phyloP scores from a whole-genome alignment of 2,329 filamentous ascomycete genomes.

The Hypoxylon sp. region DNA sequence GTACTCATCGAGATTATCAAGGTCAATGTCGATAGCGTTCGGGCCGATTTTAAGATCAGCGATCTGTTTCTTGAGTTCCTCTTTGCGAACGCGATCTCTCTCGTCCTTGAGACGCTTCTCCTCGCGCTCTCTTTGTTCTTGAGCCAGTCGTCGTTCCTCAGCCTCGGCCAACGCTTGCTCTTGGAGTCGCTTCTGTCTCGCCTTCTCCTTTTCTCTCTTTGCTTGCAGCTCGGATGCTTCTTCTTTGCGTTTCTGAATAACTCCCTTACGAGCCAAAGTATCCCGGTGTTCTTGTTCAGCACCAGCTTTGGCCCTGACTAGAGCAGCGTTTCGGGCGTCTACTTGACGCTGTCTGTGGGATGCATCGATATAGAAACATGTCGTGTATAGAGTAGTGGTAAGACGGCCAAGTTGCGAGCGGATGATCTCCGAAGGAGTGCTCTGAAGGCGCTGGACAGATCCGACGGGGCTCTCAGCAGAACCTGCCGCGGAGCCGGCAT shows the following conservation, averaged over 20 bases:
- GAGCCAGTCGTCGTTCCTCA: conserved; percentile 86
- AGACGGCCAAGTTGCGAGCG: conserved; percentile 92
- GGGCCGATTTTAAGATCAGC: conserved; percentile 89
- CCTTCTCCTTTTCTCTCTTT: conserved; percentile 90
- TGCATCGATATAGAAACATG: conserved; percentile 95
- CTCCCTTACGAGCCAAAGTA: conserved; percentile 81
- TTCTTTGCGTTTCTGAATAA: conserved; percentile 98
- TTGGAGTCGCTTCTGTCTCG: conserved; percentile 83
- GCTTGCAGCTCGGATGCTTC: conserved; percentile 89
- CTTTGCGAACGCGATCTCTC: conserved; percentile 86
- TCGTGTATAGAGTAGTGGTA: conserved; percentile 88
- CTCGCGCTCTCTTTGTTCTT: conserved; percentile 92
- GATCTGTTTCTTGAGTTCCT: conserved; percentile 92
- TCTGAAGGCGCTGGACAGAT: conserved; percentile 93
- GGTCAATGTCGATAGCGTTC: conserved; percentile 77
- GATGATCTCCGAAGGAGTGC: conserved; percentile 96
- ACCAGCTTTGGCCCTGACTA: conserved; percentile 82
- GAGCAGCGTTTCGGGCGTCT: conserved; percentile 79
- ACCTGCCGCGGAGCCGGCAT: conserved; percentile 82
- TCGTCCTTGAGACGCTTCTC: conserved; percentile 85
- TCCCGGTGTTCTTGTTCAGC: conserved; percentile 92
- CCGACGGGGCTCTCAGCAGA: conserved; percentile 86
- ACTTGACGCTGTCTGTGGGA: conserved; percentile 83
- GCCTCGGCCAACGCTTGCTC: conserved; percentile 90
- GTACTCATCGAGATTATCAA: conserved; percentile 83